Conservation (phyloP, 192 early-diverging fungal species). For the Phlyctochytrium arcticum region DNA sequence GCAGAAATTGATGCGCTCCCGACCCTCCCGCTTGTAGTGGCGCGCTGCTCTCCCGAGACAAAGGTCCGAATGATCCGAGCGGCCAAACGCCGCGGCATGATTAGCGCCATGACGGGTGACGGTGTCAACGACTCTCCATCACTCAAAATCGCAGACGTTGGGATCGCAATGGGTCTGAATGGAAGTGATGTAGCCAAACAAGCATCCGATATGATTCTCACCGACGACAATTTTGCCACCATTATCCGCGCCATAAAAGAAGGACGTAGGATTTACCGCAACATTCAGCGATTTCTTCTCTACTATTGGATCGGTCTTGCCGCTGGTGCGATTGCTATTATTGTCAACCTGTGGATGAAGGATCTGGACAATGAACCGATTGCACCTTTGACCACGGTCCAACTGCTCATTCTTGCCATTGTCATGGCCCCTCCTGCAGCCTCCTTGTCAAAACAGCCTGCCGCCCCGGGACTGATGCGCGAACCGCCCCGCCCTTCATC, state of each 20-base stretch:
- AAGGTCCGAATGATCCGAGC: constrained; percentile 37
- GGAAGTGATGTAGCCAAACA: constrained; percentile 33
- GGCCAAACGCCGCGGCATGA: constrained; percentile 30
- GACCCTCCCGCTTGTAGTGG: constrained; percentile 38
- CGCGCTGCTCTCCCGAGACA: constrained; percentile 41
- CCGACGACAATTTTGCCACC: constrained; percentile 59
- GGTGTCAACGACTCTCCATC: constrained; percentile 92
- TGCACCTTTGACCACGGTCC: constrained; percentile 75
- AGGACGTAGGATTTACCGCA: constrained; percentile 76
- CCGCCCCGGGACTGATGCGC: constrained; percentile 58
- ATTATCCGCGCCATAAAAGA: constrained; percentile 74
- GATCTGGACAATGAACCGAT: constrained; percentile 66
- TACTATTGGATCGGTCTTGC: constrained; percentile 15
- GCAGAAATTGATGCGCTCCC: constrained; percentile 32
- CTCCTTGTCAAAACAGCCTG: constrained; percentile 66
- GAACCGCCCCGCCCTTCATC: constrained; percentile 65
- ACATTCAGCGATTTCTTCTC: constrained; percentile 43
- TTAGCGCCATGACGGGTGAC: constrained; percentile 58
- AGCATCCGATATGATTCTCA: constrained; percentile 30
- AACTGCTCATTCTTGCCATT: constrained; percentile 75
- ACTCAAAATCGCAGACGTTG: constrained; percentile 77
- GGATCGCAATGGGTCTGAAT: constrained; percentile 74
- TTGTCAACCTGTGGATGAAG: constrained; percentile 70
- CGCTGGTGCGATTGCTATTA: constrained; percentile 60
- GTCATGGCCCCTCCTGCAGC: constrained; percentile 78